Evolutionary conservation across 176 grass and related monocot species (phyloP).

Genomic region (Stipa capillata): DNA sequence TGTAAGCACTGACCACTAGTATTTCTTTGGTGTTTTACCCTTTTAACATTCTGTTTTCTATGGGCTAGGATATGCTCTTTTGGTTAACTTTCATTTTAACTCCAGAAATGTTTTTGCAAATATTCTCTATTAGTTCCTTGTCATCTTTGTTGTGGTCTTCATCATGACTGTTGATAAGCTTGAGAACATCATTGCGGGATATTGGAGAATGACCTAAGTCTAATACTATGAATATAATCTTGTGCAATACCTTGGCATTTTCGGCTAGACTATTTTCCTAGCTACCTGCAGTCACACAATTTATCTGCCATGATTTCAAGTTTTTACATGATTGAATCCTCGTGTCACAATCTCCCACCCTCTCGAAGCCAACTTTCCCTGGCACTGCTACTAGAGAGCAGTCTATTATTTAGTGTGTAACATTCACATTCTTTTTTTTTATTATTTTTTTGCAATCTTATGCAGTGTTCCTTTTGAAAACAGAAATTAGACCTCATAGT

Average conservation of each 20-base stretch:
- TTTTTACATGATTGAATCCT: not conserved
- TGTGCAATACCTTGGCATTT: not conserved
- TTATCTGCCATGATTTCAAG: not conserved
- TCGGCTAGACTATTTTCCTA: not conserved
- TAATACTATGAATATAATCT: not conserved
- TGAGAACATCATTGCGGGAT: not conserved
- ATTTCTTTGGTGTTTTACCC: not conserved
- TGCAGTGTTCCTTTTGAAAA: not conserved
- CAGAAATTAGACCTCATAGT: not conserved
- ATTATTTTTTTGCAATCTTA: not conserved
- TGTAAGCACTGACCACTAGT: slow-evolving; percentile 40
- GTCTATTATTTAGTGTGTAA: no score
- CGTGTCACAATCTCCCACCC: not conserved
- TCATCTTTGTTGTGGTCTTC: not conserved
- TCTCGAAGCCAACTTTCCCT: not conserved
- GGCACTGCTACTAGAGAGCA: not conserved
- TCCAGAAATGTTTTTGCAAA: not conserved
- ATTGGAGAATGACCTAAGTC: not conserved
- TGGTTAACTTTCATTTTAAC: not conserved
- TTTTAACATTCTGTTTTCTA: not conserved
- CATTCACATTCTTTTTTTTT: not conserved
- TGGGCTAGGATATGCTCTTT: not conserved
- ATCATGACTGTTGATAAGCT: not conserved
- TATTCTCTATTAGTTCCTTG: not conserved
- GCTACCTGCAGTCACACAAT: not conserved